Base-by-base conservation (phyloP, 2,329 filamentous ascomycete genomes). In the Sporothrix mexicana region DNA sequence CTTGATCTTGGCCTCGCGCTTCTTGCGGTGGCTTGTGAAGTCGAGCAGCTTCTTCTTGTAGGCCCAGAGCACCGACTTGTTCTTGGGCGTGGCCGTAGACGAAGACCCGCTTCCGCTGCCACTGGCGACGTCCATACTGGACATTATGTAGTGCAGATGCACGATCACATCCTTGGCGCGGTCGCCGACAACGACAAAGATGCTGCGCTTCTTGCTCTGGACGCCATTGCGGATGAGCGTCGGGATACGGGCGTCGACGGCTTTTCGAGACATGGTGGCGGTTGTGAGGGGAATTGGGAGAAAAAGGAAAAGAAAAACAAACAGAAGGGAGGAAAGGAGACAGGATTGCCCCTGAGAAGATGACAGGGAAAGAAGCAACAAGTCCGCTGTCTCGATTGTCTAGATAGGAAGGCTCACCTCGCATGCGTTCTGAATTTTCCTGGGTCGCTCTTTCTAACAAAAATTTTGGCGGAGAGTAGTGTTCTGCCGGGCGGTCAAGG, bases 41-140 rank as follows among this genome's bases (percentile, higher is more conserved):
- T 94, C 95, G 45, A 99, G 85, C 12, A 99, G 88, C 82, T 99
- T 96, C 82, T 97, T 97, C 87, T 98, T 98, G 86, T 99, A 99
- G 23, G 96, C 95, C 76, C 96, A 99, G 12, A 99, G 85, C 2
- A 99, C 94, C 13, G 93, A 96, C 82, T 98, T 98, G 85, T 96
- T 97, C 82, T 97, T 90, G 83, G 97, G 97, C 76, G 98, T 89
- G 80, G 97, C 93, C 8, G 36, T 53, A n/a, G 41, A n/a, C 15
- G 69, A 30, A 41, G 69, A 51, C n/a, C 43, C 20, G 12, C 57
- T 64, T 9, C 55, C 47, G 7, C 61, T 59, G 49, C 72, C 70
- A 43, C 57, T 67, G 41, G 57, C 70, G 30, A 74, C 71, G 30
- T 76, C 72, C 80, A 93, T 91, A 77, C 90, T 92, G 69, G 95